Conservation (phyloP, 2,329 filamentous ascomycete species). For the Aspergillus puulaauensis region DNA sequence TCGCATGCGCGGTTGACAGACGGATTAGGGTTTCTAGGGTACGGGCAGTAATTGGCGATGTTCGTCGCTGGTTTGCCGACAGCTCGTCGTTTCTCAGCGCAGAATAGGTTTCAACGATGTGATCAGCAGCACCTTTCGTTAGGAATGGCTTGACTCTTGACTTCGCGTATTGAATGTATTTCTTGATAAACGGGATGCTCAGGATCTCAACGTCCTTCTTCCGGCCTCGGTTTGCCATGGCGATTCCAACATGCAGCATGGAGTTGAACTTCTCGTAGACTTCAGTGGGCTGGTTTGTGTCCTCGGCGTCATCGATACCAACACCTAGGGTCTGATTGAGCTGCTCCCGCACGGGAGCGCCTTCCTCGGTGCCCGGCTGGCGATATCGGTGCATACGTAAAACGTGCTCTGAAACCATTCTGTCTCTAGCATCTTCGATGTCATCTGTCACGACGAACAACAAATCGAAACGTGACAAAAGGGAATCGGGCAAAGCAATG, state of each 20-base stretch:
- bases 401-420: slow-evolving; percentile 92
- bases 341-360: slow-evolving; percentile 88
- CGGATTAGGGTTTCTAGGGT: slow-evolving; percentile 98
- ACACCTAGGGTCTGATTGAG: slow-evolving; percentile 81
- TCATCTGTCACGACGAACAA: slow-evolving; percentile 97
- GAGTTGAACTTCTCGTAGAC: slow-evolving; percentile 96
- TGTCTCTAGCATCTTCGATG: slow-evolving; percentile 89
- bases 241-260: slow-evolving; percentile 92
- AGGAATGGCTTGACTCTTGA: slow-evolving; percentile 83
- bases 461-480: slow-evolving; percentile 97
- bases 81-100: slow-evolving; percentile 93
- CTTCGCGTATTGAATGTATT: slow-evolving; percentile 99
- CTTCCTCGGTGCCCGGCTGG: slow-evolving; percentile 88
- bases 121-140: slow-evolving; percentile 86
- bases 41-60: slow-evolving; percentile 93
- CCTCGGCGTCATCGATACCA: slow-evolving; percentile 73
- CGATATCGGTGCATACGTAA: slow-evolving; percentile 96
- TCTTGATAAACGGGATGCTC: slow-evolving; percentile 98
- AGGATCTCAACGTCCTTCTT: slow-evolving; percentile 81
- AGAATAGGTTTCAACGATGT: slow-evolving; percentile 88
- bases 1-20: slow-evolving; percentile 93
- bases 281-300: slow-evolving; percentile 72
- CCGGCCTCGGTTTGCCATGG: slow-evolving; percentile 70
- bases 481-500: slow-evolving; percentile 92
- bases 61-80: slow-evolving; percentile 88